phyloP scores from a whole-genome alignment of 2,329 filamentous ascomycete species.

The Beauveria rudraprayagi region DNA sequence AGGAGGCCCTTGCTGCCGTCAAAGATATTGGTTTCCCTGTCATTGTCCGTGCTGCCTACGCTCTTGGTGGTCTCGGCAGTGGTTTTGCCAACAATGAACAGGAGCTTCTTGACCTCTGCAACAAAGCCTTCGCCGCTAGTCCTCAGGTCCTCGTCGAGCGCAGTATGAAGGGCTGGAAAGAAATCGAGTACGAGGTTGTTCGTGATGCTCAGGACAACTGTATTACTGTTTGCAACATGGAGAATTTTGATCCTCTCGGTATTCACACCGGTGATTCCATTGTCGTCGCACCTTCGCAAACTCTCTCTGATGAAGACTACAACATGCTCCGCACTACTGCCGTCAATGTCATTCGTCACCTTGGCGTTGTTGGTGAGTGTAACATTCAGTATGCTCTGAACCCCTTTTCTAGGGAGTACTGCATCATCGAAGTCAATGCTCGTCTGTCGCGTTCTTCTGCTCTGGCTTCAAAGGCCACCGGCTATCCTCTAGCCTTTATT shows the following conservation, averaged over 20 bases:
- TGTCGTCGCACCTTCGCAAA: conserved; percentile 94
- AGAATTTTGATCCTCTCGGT: conserved; percentile 97
- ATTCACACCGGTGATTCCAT: conserved; percentile 98
- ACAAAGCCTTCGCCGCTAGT: conserved; percentile 89
- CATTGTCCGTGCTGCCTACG: conserved; percentile 94
- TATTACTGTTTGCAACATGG: conserved; percentile 99
- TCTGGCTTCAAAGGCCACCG: conserved; percentile 91
- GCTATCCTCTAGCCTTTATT: conserved; percentile 92
- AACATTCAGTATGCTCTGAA: conserved; percentile 98
- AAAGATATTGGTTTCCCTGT: conserved; percentile 92
- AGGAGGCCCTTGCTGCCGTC: conserved; percentile 83
- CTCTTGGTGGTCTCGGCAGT: conserved; percentile 87
- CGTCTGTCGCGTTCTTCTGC: conserved; percentile 92
- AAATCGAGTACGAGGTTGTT: conserved; percentile 98
- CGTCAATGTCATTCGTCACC: conserved; percentile 92
- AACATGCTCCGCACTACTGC: conserved; percentile 98
- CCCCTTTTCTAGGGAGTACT: conserved; percentile 91
- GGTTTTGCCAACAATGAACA: conserved; percentile 86
- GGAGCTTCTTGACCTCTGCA: conserved; percentile 79
- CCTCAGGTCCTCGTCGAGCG: conserved; percentile 94
- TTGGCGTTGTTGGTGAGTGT: conserved; percentile 96
- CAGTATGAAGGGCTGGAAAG: conserved; percentile 99
- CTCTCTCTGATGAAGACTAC: conserved; percentile 94
- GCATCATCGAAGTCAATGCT: conserved; percentile 98
- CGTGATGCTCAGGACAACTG: conserved; percentile 95